phyloP scores from a whole-genome alignment of 441 rosid species.

The Pelargonium cotyledonis region DNA sequence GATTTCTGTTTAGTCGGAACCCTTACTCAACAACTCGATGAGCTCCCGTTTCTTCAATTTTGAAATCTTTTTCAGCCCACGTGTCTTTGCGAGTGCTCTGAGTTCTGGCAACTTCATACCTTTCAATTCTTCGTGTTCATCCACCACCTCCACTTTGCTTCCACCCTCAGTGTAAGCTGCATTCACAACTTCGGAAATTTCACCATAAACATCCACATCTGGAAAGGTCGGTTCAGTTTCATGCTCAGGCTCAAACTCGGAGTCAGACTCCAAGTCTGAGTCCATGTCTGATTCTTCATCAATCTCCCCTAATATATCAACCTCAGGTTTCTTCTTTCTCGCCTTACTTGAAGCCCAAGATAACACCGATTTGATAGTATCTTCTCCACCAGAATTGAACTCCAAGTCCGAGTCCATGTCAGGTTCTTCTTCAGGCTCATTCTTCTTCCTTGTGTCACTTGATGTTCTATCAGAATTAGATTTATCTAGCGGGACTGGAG shows the following conservation, averaged over 20 bases:
- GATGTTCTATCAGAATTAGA: not conserved
- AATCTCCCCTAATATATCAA: slow-evolving; percentile 30
- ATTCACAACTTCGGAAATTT: slow-evolving; percentile 32
- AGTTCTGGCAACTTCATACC: slow-evolving; percentile 33
- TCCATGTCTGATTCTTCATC: slow-evolving; percentile 23
- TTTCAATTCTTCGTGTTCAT: not conserved
- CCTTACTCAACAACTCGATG: slow-evolving; percentile 42
- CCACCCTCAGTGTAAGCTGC: not conserved
- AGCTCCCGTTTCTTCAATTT: slow-evolving; percentile 68
- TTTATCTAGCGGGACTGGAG: slow-evolving; percentile 52
- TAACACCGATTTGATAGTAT: slow-evolving; percentile 27
- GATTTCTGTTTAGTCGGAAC: slow-evolving; percentile 21
- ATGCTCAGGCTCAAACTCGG: slow-evolving; percentile 17
- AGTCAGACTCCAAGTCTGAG: slow-evolving; percentile 15
- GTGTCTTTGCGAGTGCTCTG: slow-evolving; percentile 60
- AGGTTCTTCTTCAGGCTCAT: not conserved
- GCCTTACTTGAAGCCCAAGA: slow-evolving; percentile 29
- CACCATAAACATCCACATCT: slow-evolving; percentile 21
- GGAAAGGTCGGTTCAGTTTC: slow-evolving; percentile 24
- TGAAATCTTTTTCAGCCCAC: slow-evolving; percentile 63
- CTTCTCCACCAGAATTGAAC: slow-evolving; percentile 31
- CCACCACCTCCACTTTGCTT: not conserved
- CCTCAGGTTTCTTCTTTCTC: slow-evolving; percentile 24
- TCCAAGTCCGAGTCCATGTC: not conserved
- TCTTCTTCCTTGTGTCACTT: not conserved